Evolutionary conservation across 495 filamentous ascomycete species (phyloP), one percentile per base, ranked within the genome.

Genomic region (Penicillium subrubescens): DNA sequence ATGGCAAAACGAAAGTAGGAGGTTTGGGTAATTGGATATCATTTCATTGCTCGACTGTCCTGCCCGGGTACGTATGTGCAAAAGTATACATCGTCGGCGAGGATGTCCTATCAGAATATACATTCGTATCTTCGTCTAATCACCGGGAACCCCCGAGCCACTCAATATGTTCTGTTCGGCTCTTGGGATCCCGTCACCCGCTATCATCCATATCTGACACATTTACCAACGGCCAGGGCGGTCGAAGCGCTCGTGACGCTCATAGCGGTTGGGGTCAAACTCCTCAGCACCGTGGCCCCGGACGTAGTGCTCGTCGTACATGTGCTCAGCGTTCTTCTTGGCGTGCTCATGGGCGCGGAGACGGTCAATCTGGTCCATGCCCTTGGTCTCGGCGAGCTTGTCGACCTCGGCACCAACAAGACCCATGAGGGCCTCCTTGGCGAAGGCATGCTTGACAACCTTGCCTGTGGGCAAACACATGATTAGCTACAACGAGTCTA

Each of bases 311-410:
- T 88, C 77, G 60, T 87, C 83, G 67, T 91, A 91, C 79, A 91
- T 76, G 35, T 83, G 57, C 77, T 89, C 76, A 39, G 85, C 86
- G 67, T 88, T 87, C 80, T 85, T 66, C 78, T 87, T 84, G 55
- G 90, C 90, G 60, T 90, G 82, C 59, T 83, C 81, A 70, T 89
- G 87, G 57, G 89, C 87, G 70, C 81, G 77, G 80, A 91, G 83
- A 50, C 81, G 79, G 77, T 94, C 90, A 61, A 86, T 73, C 69
- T 79, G 84, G 75, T 92, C 88, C 64, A 89, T 81, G 31, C 90
- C 90, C 84, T 91, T 92, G 71, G 86, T 91, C 85, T 94, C 90
- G 71, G 84, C 81, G 35, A 94, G 81, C 79, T 88, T 92, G 82
- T 96, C 92, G 62, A 92, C 83, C 77, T 94, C 89, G 61, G 84